These are phyloP conservation scores for Fulvia fulva DNA, from an alignment of 2,329 filamentous ascomycete genomes.

Conservation along the genomic window DNA sequence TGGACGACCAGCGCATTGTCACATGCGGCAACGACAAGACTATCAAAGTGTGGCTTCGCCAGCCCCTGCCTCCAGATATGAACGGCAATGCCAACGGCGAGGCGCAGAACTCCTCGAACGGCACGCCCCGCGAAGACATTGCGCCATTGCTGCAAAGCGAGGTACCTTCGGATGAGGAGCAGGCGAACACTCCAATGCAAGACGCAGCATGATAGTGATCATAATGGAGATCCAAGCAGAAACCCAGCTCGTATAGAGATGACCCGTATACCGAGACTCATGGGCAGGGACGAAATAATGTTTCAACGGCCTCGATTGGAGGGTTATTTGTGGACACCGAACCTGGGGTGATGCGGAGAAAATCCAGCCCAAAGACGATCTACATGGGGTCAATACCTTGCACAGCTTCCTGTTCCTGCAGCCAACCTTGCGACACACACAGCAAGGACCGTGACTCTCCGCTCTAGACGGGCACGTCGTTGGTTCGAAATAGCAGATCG, in stretches of 20 bases:
- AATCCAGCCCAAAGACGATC: background rate
- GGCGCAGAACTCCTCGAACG: background rate
- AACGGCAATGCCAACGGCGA: background rate
- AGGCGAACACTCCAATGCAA: slow-evolving; percentile 5
- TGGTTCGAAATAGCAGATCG: background rate
- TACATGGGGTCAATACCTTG: background rate
- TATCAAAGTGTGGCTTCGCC: slow-evolving; percentile 56
- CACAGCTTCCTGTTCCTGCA: background rate
- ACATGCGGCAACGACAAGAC: slow-evolving; percentile 62
- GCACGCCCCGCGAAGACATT: background rate
- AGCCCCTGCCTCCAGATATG: slow-evolving; percentile 14
- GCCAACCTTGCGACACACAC: background rate
- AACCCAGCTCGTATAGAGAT: background rate
- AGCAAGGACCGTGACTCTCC: background rate
- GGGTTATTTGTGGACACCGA: background rate
- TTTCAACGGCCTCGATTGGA: background rate
- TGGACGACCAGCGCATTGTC: slow-evolving; percentile 51
- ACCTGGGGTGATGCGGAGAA: background rate
- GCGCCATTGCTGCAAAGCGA: slow-evolving; percentile 11
- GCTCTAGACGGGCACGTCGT: background rate
- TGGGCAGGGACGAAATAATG: background rate
- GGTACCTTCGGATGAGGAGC: slow-evolving; percentile 13
- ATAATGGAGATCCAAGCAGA: slow-evolving; percentile 3
- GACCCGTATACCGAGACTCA: background rate
- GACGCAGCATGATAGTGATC: background rate